Evolutionary conservation across 495 filamentous ascomycete genomes (phyloP), one percentile per base, ranked within the genome.

Genomic region (Lentithecium fluviatile): DNA sequence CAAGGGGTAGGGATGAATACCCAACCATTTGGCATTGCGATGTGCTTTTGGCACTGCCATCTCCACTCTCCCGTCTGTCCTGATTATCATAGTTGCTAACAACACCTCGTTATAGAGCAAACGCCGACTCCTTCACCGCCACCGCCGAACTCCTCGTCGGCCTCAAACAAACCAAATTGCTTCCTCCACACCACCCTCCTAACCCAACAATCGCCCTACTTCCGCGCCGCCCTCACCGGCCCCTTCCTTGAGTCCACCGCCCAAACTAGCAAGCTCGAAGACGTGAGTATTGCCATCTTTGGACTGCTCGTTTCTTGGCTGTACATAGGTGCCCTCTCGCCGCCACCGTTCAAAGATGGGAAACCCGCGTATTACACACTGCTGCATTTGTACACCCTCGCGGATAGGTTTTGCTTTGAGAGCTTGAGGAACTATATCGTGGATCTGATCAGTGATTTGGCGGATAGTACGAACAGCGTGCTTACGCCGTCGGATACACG

Each of bases 191-290:
- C 68, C 45, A 69, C 75, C 52, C 74, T 78, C 46, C 71, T 81
- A 36, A 72, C 70, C 15, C 25, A 60, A 19, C 47, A 68, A 60
- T 79, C 77, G 1, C 73, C 76, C 54, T 80, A 79, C 75, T 81
- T 81, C 74, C 65, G 74, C 49, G 76, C 78, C 34, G 76, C 78
- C 19, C 74, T 80, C 53, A 74, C 74, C 49, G 72, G 75, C 68
- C 54, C 65, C 43, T 81, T 81, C 70, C 70, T 69, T 32, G 78
- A 80, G 72, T 72, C 75, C 29, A 24, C 60, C 45, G 60, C 71
- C 20, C 67, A 76, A 42, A 68, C 66, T 40, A 65, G 79, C 62
- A 58, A 48, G 11, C 70, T 81, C 11, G 73, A 73, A 58, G 75
- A 74, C 42, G 69, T 75, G 50, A 60, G 58, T 32, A 52, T 69